Percentiles rank a stretch among this genome's conserved stretches.
These are phyloP conservation scores for Saitozyma podzolica DNA, from an alignment of 768 basidiomycete genomes.

Conservation along the genomic window DNA sequence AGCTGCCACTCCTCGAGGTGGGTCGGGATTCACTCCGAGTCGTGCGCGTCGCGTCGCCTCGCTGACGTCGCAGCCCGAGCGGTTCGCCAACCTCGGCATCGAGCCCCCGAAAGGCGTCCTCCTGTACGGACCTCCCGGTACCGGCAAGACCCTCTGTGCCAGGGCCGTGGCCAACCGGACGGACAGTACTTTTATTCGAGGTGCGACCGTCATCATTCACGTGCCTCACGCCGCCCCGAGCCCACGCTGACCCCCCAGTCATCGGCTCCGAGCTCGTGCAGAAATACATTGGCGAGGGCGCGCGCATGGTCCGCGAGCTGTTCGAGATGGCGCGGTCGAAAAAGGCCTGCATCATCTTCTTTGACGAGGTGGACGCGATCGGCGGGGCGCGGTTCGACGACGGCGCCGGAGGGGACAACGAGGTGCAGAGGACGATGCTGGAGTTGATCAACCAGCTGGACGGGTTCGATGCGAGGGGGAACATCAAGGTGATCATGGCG, in stretches of 20 bases:
- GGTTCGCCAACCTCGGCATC: slow-evolving; percentile 96
- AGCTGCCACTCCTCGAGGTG: slow-evolving; percentile 90
- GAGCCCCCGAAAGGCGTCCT: slow-evolving; percentile 98
- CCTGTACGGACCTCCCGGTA: slow-evolving; percentile 67
- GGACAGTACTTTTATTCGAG: slow-evolving; percentile 95
- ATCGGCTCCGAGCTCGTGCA: slow-evolving; percentile 99
- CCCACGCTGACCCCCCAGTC: slow-evolving; percentile 55
- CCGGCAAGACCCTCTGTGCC: slow-evolving; percentile 94
- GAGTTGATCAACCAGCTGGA: slow-evolving; percentile 98
- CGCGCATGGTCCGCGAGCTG: slow-evolving; percentile 95
- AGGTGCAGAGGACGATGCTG: slow-evolving; percentile 98
- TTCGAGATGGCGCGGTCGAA: slow-evolving; percentile 99
- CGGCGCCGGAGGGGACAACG: slow-evolving; percentile 97
- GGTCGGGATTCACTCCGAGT: slow-evolving; percentile 42
- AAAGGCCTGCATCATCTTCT: slow-evolving; percentile 99
- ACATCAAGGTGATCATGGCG: slow-evolving; percentile 99
- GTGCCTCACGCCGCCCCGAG: too few species aligned
- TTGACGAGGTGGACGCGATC: slow-evolving; percentile 97
- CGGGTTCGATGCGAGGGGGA: slow-evolving; percentile 97
- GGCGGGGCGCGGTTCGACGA: slow-evolving; percentile 98
- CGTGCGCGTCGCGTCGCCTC: background rate
- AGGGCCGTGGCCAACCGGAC: slow-evolving; percentile 98
- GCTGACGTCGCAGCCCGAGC: slow-evolving; percentile 73
- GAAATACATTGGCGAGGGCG: slow-evolving; percentile 99
- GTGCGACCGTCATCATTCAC: slow-evolving; percentile 14